Percentiles rank a stretch among this genome's conserved stretches.
Evolutionary conservation across 495 filamentous ascomycete genomes (phyloP).

Genomic region (Tuber microsphaerosporum): DNA sequence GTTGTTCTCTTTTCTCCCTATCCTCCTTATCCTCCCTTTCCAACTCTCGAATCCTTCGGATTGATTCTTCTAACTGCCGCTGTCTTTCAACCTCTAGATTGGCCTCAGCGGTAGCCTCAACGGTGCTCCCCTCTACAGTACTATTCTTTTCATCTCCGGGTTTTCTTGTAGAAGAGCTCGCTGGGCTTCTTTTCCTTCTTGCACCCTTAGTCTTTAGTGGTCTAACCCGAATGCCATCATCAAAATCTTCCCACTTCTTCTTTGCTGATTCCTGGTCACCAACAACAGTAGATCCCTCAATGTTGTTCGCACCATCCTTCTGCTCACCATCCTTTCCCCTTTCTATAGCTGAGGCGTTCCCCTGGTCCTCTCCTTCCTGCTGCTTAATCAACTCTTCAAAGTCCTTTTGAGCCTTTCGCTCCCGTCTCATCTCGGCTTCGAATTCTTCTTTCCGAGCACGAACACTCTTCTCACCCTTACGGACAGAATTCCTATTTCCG

Average conservation of each 20-base stretch:
- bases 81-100: slow-evolving; percentile 10
- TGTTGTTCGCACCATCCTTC: slow-evolving; percentile 18
- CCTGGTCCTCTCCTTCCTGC: slow-evolving; percentile 32
- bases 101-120: slow-evolving; percentile 5
- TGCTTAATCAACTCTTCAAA: slow-evolving; percentile 31
- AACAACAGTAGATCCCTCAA: slow-evolving; percentile 31
- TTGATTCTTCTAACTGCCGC: slow-evolving; percentile 17
- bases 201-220: slow-evolving; percentile 32
- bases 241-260: slow-evolving; percentile 29
- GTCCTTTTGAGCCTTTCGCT: slow-evolving; percentile 27
- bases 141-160: slow-evolving; percentile 9
- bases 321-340: slow-evolving; percentile 19
- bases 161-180: slow-evolving; percentile 21
- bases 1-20: slow-evolving; percentile 21
- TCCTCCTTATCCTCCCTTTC: slow-evolving; percentile 32
- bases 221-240: slow-evolving; percentile 36
- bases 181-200: slow-evolving; percentile 26
- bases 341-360: slow-evolving; percentile 23
- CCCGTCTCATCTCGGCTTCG: slow-evolving; percentile 34
- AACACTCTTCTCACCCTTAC: slow-evolving; percentile 38
- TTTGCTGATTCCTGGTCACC: slow-evolving; percentile 24
- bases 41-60: slow-evolving; percentile 27
- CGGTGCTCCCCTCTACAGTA: slow-evolving; percentile 26
- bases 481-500: slow-evolving; percentile 32
- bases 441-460: slow-evolving; percentile 38